Percentiles rank a stretch among this genome's conserved stretches.
phyloP scores from a whole-genome alignment of 139 green algal species.

The Chlamydomonas schloesseri region DNA sequence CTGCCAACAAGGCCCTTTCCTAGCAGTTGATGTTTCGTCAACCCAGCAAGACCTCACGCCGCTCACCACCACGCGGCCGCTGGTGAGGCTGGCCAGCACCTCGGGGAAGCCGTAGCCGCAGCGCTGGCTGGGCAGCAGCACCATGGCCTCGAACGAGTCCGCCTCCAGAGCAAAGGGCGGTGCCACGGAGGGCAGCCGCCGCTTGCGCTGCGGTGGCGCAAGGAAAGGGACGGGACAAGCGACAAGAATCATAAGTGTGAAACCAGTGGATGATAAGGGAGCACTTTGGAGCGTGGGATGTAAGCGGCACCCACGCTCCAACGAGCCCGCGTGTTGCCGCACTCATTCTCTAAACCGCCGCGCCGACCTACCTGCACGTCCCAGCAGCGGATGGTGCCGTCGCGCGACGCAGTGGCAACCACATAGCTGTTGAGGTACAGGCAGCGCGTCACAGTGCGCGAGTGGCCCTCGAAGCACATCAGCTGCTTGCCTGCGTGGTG shows the following conservation, averaged over 20 bases:
- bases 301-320: too few species aligned
- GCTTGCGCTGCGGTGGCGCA: not conserved
- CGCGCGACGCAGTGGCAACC: slow-evolving; percentile 2
- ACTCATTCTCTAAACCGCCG: too few species aligned
- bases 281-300: too few species aligned
- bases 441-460: slow-evolving; percentile 16
- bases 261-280: too few species aligned
- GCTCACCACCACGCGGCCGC: not conserved
- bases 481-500: slow-evolving; percentile 9
- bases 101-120: slow-evolving; percentile 12
- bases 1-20: too few species aligned
- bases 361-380: slow-evolving; percentile 18
- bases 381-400: slow-evolving; percentile 34
- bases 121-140: slow-evolving; percentile 12
- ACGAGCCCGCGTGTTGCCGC: too few species aligned
- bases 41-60: too few species aligned
- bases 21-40: too few species aligned
- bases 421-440: slow-evolving; percentile 13
- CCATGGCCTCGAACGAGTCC: slow-evolving; percentile 33
- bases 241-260: too few species aligned
- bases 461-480: slow-evolving; percentile 25
- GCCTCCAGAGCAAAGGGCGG: slow-evolving; percentile 2
- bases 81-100: slow-evolving; percentile 1
- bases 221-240: not conserved
- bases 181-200: not conserved